Conservation (phyloP, 768 basidiomycete species). For the Cytidiella melzeri region DNA sequence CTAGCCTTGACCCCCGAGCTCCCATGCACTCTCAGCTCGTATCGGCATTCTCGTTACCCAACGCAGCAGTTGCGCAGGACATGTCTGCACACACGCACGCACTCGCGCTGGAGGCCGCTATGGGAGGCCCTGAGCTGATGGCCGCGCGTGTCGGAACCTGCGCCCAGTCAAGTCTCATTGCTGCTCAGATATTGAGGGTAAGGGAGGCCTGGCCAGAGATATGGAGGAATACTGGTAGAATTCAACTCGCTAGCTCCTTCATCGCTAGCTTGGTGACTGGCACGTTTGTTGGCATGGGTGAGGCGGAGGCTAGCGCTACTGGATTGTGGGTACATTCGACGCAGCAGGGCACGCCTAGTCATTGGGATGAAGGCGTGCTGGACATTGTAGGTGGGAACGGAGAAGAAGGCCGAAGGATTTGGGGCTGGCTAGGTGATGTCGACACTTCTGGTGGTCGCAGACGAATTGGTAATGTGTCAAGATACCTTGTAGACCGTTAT, state of each 20-base stretch:
- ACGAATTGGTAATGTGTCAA: slow-evolving; percentile 58
- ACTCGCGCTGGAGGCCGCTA: slow-evolving; percentile 63
- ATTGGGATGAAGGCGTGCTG: slow-evolving; percentile 76
- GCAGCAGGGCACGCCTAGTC: slow-evolving; percentile 20
- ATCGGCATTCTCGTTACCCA: slow-evolving; percentile 62
- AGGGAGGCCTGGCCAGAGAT: slow-evolving; percentile 79
- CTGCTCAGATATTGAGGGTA: slow-evolving; percentile 72
- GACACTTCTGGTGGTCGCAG: slow-evolving; percentile 60
- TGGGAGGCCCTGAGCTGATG: slow-evolving; percentile 77
- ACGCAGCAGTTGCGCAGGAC: slow-evolving; percentile 71
- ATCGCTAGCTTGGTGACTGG: slow-evolving; percentile 66
- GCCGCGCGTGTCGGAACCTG: slow-evolving; percentile 69
- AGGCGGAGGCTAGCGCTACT: slow-evolving; percentile 72
- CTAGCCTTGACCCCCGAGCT: slow-evolving; percentile 65
- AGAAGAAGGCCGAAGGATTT: slow-evolving; percentile 67
- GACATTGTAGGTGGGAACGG: slow-evolving; percentile 73
- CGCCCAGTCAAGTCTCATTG: slow-evolving; percentile 61
- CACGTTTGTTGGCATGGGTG: slow-evolving; percentile 64
- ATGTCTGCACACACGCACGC: slow-evolving; percentile 79
- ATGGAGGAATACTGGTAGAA: slow-evolving; percentile 70
- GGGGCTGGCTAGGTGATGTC: slow-evolving; percentile 81
- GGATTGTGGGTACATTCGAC: slow-evolving; percentile 65
- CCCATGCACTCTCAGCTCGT: slow-evolving; percentile 66
- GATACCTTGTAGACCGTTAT: slow-evolving; percentile 75
- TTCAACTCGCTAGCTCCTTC: slow-evolving; percentile 75